Evolutionary conservation across 2,329 filamentous ascomycete genomes (phyloP).

Genomic region (Ilyonectria sp.): DNA sequence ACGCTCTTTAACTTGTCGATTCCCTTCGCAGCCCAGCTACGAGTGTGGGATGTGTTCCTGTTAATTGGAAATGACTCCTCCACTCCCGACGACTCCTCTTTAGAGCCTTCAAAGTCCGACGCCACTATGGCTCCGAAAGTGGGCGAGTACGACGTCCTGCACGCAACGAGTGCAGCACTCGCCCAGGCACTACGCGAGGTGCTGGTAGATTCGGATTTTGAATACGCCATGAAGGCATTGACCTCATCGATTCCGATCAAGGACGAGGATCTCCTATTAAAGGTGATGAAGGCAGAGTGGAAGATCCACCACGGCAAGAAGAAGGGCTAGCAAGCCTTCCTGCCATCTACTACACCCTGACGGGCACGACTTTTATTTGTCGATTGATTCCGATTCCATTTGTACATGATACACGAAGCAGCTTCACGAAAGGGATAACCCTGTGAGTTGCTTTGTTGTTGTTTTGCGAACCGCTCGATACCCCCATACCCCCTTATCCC

Average conservation of each 20-base stretch:
- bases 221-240: constrained; percentile 97
- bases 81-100: constrained; percentile 25
- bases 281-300: constrained; percentile 89
- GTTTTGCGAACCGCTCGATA: constrained; percentile 45
- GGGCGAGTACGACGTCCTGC: constrained; percentile 84
- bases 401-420: constrained; percentile 38
- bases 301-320: constrained; percentile 72
- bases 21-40: constrained; percentile 92
- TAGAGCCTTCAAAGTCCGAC: constrained; percentile 35
- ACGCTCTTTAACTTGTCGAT: constrained; percentile 98
- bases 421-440: constrained; percentile 40
- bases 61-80: constrained; percentile 74
- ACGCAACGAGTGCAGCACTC: constrained; percentile 90
- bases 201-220: constrained; percentile 93
- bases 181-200: constrained; percentile 93
- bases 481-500: constrained; percentile 26
- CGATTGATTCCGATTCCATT: constrained; percentile 38
- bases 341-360: constrained; percentile 38
- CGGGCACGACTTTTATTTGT: constrained; percentile 36
- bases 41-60: constrained; percentile 98
- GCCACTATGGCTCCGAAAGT: constrained; percentile 37
- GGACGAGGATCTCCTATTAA: constrained; percentile 95
- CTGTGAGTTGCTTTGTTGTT: constrained; percentile 37
- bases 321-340: constrained; percentile 53
- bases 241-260: constrained; percentile 95